Evolutionary conservation across 768 basidiomycete genomes (phyloP).

Genomic region (Kwoniella bestiolae): DNA sequence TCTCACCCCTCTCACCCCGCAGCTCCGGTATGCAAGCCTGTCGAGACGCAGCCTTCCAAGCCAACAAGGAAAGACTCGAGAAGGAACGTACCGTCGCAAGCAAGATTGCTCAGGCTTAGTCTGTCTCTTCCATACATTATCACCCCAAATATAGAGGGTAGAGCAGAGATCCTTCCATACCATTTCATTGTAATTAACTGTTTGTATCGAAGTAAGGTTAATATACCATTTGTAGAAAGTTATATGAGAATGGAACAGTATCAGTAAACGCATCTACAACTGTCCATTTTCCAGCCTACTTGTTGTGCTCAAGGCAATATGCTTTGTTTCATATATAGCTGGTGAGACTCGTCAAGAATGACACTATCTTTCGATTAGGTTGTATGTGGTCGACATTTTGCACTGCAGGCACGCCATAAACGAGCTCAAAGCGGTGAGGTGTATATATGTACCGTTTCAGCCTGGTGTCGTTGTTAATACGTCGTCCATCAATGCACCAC

Average conservation of each 20-base stretch:
- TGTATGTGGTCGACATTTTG: neutral
- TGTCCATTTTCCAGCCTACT: too few relatives aligned
- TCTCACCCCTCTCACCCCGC: too few relatives aligned
- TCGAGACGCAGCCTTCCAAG: conserved; percentile 54
- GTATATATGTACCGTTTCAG: neutral
- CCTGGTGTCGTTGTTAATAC: neutral
- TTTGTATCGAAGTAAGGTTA: neutral
- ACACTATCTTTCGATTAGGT: neutral
- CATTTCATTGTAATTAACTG: neutral
- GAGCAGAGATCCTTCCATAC: neutral
- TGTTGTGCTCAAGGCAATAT: too few relatives aligned
- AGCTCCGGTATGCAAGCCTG: conserved; percentile 56
- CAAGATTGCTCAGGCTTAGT: conserved; percentile 56
- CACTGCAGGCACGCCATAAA: neutral
- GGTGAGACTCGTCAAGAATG: too few relatives aligned
- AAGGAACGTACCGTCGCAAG: conserved; percentile 51
- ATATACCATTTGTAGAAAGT: neutral
- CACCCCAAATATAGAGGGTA: conserved; percentile 13
- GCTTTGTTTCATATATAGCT: too few relatives aligned
- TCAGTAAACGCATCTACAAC: too few relatives aligned
- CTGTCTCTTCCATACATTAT: neutral
- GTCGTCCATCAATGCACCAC: too few relatives aligned
- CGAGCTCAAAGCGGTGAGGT: neutral
- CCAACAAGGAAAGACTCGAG: conserved; percentile 56
- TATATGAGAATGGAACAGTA: neutral